Evolutionary conservation across 2,329 filamentous ascomycete genomes (phyloP), one percentile per base, ranked within the genome.

Genomic region (Penicillium sp.): DNA sequence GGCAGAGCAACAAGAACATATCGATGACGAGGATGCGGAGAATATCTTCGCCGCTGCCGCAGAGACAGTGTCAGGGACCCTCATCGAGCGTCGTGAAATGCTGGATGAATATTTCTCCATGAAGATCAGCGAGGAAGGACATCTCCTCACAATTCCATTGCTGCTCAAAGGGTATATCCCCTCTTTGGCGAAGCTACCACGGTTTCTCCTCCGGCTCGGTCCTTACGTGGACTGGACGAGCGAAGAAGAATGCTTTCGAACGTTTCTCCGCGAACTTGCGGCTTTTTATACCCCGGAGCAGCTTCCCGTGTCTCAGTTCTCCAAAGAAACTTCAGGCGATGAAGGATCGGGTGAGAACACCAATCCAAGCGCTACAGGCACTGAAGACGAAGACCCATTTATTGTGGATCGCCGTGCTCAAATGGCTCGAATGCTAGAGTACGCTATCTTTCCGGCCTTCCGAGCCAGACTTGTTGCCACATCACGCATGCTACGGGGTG

Each of bases 21-120:
- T 26, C 11, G 43, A 38, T 8, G 56, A 48, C 17, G 53, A 62
- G 5, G 53, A 59, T 5, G 73, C 77, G 26, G 53, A 60, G 7
- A 65, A 53, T n/a, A 79, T 89, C 27, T 79, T 84, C 50, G 70
- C 78, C 0, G 75, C 80, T 23, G 78, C 89, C 0, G 80, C 87
- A 1, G 71, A 80, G 3, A 73, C 76, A 3, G 83, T 95, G 3
- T 71, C 76, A 0, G 65, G 74, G 2, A 83, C 89, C 51, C 73
- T 97, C 2, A 75, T 94, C 20, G 79, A 83, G 49, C 79, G 85
- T 8, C 77, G 86, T 23, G 85, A 91, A 56, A 94, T 98, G 87
- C 77, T 98, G 1, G 73, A 78, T 2, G 93, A 98, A 65, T 98
- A 98, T 66, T 97, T 98, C 64, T 85, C 84, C 1, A 70, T 98